phyloP scores from a whole-genome alignment of 2,329 filamentous ascomycete species.

The Lachnum nothofagi region DNA sequence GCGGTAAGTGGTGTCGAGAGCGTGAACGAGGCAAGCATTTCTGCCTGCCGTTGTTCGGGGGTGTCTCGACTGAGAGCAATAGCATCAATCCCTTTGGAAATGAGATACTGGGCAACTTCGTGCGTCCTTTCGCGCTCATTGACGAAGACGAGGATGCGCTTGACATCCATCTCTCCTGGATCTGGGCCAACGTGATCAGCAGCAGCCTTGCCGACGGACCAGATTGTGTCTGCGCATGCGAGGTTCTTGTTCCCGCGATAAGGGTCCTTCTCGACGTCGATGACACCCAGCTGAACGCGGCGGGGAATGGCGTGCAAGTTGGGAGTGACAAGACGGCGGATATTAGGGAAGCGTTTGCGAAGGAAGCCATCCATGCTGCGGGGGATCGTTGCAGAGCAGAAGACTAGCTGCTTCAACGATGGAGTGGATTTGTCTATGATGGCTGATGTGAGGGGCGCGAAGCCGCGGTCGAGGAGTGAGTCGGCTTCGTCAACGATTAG shows the following conservation, averaged over 20 bases:
- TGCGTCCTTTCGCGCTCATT: conserved; percentile 89
- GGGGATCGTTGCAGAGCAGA: conserved; percentile 96
- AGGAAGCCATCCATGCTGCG: conserved; percentile 81
- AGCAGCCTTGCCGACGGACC: conserved; percentile 79
- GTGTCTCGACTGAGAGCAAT: conserved; percentile 81
- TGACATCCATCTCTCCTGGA: conserved; percentile 59
- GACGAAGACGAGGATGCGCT: conserved; percentile 90
- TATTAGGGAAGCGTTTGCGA: conserved; percentile 74
- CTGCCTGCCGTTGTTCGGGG: conserved; percentile 67
- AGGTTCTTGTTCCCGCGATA: conserved; percentile 90
- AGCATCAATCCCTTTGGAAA: conserved; percentile 82
- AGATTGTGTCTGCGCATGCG: conserved; percentile 91
- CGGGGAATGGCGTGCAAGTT: conserved; percentile 95
- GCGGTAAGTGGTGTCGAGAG: conserved; percentile 34
- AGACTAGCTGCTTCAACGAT: conserved; percentile 76
- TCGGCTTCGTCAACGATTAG: conserved; percentile 93
- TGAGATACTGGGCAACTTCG: conserved; percentile 73
- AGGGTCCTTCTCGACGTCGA: conserved; percentile 87
- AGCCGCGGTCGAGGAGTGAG: conserved; percentile 89
- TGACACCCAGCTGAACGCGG: conserved; percentile 85
- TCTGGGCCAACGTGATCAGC: conserved; percentile 51
- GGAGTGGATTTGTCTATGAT: conserved; percentile 79
- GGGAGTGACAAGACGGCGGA: conserved; percentile 82
- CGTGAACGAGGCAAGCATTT: conserved; percentile 74
- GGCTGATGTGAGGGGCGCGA: conserved; percentile 73